phyloP scores from a whole-genome alignment of 139 green algal genomes.

The Chlorella vulgaris region DNA sequence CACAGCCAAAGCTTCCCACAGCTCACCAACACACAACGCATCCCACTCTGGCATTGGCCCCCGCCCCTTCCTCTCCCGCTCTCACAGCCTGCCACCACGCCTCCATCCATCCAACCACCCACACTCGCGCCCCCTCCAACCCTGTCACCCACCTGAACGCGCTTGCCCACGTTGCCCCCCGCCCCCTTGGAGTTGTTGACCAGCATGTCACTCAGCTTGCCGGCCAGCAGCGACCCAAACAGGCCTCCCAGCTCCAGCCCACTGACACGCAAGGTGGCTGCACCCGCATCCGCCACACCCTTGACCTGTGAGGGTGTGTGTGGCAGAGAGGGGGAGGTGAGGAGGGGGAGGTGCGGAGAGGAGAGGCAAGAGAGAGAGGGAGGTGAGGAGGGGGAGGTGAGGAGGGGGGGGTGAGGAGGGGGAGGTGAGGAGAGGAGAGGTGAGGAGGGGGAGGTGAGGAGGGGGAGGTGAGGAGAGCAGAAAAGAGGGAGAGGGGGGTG shows the following conservation, averaged over 20 bases:
- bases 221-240: conserved; percentile 87
- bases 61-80: too few species aligned
- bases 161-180: conserved; percentile 87
- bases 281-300: conserved; percentile 80
- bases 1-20: too few species aligned
- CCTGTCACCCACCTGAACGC: conserved; percentile 85
- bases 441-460: too few species aligned
- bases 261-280: conserved; percentile 83
- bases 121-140: too few species aligned
- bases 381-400: background rate
- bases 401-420: background rate
- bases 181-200: conserved; percentile 56
- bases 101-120: background rate
- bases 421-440: too few species aligned
- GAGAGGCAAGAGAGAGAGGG: background rate
- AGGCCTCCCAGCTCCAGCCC: conserved; percentile 97
- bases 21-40: too few species aligned
- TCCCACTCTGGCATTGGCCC: background rate
- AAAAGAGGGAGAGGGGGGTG: too few species aligned
- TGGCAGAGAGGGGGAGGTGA: background rate
- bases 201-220: conserved; percentile 77
- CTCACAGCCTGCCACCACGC: background rate
- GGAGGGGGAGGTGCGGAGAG: background rate
- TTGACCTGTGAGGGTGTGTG: conserved; percentile 55
- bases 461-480: too few species aligned